Percentiles rank a stretch among this genome's conserved stretches.
phyloP scores from a whole-genome alignment of 2,329 filamentous ascomycete genomes.

The Aspergillus sp. region DNA sequence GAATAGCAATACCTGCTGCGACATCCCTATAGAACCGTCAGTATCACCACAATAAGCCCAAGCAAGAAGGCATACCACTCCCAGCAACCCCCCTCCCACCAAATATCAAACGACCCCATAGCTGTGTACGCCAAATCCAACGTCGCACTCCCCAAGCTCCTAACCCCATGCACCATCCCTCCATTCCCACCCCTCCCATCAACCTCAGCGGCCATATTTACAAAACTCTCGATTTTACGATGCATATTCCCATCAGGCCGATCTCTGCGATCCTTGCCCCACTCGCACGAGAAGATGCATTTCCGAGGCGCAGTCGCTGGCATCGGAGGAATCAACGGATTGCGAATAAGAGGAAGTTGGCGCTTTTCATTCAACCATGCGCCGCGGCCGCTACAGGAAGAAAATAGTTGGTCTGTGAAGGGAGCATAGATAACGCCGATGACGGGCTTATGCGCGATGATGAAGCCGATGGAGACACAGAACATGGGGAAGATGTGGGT shows the following conservation, averaged over 20 bases:
- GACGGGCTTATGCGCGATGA: conserved; percentile 52
- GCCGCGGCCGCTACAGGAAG: conserved; percentile 58
- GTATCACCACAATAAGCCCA: neutral
- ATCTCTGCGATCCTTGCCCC: conserved; percentile 71
- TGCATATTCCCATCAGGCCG: conserved; percentile 59
- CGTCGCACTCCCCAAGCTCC: conserved; percentile 66
- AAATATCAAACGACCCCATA: conserved; percentile 70
- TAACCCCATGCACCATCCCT: conserved; percentile 71
- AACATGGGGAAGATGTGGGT: conserved; percentile 76
- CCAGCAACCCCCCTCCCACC: conserved; percentile 79
- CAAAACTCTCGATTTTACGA: conserved; percentile 66
- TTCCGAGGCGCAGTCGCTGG: conserved; percentile 58
- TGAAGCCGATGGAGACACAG: conserved; percentile 68
- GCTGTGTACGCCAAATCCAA: conserved; percentile 68
- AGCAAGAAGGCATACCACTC: conserved; percentile 53
- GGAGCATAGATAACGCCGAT: conserved; percentile 69
- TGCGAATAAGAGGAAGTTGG: conserved; percentile 56
- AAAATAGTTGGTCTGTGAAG: conserved; percentile 62
- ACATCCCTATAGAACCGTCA: conserved; percentile 50
- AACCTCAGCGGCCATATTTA: conserved; percentile 66
- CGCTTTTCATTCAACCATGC: conserved; percentile 63
- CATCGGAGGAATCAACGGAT: conserved; percentile 55
- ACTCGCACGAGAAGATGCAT: conserved; percentile 69
- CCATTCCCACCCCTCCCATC: conserved; percentile 58
- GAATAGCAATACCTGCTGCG: conserved; percentile 65